Percentiles rank a stretch among this genome's conserved stretches.
These are phyloP conservation scores for Rhazya stricta DNA, from an alignment of 257 asterid genomes.

Conservation along the genomic window DNA sequence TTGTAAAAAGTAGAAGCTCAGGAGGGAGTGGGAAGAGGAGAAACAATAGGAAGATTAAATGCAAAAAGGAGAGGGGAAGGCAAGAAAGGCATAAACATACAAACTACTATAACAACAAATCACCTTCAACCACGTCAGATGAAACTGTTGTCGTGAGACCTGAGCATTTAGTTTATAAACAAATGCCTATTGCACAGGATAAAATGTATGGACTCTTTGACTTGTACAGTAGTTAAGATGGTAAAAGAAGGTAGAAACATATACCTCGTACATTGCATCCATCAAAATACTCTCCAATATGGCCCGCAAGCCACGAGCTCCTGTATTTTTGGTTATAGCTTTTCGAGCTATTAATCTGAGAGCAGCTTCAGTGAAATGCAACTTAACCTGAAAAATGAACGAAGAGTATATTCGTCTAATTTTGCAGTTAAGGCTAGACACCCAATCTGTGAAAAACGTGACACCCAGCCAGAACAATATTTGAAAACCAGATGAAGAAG, in stretches of 20 bases:
- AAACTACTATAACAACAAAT: neutral
- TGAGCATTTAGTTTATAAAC: neutral
- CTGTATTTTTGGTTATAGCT: conserved; percentile 85
- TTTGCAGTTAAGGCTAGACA: neutral
- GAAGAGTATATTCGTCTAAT: neutral
- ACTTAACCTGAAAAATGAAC: conserved; percentile 60
- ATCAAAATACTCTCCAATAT: conserved; percentile 83
- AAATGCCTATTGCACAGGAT: neutral
- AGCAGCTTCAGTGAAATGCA: conserved; percentile 88
- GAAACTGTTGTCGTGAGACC: neutral
- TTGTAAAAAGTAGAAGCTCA: neutral
- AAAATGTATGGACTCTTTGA: neutral
- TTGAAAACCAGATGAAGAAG: neutral
- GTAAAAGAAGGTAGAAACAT: conserved; percentile 1
- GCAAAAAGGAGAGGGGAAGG: neutral
- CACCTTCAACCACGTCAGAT: neutral
- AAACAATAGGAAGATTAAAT: neutral
- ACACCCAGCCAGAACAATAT: neutral
- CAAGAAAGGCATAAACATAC: neutral
- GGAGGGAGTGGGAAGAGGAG: neutral
- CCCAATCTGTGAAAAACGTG: neutral
- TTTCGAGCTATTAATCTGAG: conserved; percentile 79
- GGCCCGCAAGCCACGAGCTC: conserved; percentile 92
- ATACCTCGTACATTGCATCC: conserved; percentile 99
- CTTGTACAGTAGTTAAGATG: neutral